Percentiles rank a stretch among this genome's conserved stretches.
These are phyloP conservation scores for Solanum pinnatisectum DNA, from an alignment of 257 asterid species.

Conservation along the genomic window DNA sequence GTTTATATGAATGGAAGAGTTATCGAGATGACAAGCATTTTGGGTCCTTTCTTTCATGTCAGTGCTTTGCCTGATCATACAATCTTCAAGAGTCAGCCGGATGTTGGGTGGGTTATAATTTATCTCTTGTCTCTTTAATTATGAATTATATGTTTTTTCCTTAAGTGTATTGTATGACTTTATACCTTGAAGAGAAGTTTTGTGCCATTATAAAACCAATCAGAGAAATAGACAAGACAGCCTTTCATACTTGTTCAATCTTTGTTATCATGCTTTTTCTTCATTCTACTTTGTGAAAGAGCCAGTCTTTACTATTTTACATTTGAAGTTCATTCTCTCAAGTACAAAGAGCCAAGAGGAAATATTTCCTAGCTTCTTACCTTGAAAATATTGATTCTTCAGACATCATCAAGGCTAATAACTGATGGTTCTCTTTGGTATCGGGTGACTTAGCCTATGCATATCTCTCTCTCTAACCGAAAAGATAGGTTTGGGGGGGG, in stretches of 20 bases:
- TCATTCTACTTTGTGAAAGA: background rate
- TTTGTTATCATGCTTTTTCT: background rate
- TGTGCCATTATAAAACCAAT: background rate
- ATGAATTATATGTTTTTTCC: background rate
- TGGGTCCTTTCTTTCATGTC: constrained; percentile 95
- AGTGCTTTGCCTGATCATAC: constrained; percentile 88
- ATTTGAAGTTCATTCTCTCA: background rate
- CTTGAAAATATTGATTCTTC: background rate
- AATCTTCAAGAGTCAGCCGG: constrained; percentile 83
- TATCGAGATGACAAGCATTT: constrained; percentile 88
- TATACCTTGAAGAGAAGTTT: background rate
- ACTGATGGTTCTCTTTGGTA: background rate
- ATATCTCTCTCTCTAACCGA: background rate
- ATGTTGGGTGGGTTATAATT: constrained; percentile 69
- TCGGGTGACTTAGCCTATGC: background rate
- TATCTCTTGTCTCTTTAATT: background rate
- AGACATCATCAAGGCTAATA: background rate
- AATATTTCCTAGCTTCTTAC: background rate
- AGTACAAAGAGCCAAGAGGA: background rate
- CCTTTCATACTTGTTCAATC: background rate
- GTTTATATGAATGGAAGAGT: constrained; percentile 83
- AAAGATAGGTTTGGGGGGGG: background rate
- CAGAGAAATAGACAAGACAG: background rate
- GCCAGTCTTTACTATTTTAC: background rate
- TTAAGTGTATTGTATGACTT: background rate